Conservation (phyloP, 306 rosid genomes). For the Geum urbanum region DNA sequence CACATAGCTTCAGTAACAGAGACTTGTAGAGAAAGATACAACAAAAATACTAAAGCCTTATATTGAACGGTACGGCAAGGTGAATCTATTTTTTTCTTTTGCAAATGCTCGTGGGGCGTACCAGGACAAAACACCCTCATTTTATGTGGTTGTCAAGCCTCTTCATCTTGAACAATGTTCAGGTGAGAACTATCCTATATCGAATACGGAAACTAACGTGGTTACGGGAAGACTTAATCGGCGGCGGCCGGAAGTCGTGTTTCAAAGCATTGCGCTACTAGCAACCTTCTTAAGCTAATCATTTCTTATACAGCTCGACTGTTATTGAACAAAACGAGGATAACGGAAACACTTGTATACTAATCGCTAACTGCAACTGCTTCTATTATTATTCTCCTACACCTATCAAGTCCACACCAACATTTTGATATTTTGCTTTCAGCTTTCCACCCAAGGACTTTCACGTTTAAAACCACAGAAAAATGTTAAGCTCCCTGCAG, state of each 20-base stretch:
- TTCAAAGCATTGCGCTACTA: background rate
- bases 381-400: background rate
- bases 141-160: no score
- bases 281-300: background rate
- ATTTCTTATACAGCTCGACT: background rate
- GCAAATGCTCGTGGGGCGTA: no score
- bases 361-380: background rate
- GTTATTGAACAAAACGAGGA: conserved; percentile 1
- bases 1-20: background rate
- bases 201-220: background rate
- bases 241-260: conserved; percentile 13
- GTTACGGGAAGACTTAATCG: background rate
- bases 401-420: conserved; percentile 17
- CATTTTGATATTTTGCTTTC: conserved; percentile 4
- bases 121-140: no score
- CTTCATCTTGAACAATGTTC: no score
- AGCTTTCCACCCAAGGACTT: conserved; percentile 17
- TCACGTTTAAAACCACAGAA: background rate
- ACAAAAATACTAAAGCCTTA: no score
- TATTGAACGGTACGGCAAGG: no score
- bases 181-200: no score
- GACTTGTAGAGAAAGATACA: background rate
- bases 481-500: background rate
- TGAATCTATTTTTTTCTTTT: no score
- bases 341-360: conserved; percentile 1